A percentile compares a stretch with the other conserved stretches of the same genome.
These are phyloP conservation scores for Penicillium vulpinum DNA, from an alignment of 2,329 filamentous ascomycete species.

Conservation along the genomic window DNA sequence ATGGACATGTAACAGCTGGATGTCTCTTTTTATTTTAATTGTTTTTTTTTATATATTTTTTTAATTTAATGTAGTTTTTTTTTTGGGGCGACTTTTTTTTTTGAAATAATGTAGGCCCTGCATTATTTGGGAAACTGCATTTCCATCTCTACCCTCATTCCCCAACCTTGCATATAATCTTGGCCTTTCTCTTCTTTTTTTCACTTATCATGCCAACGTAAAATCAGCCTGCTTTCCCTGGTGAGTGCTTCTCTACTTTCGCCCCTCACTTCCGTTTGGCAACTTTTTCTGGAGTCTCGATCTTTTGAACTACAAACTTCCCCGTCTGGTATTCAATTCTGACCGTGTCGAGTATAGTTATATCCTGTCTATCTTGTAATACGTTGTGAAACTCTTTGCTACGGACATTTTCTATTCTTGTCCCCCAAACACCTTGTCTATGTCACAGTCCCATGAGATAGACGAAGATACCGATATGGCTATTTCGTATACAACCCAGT, in stretches of 20 bases:
- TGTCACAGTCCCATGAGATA: slow-evolving; percentile 37
- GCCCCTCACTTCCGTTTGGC: not conserved
- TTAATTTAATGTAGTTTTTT: slow-evolving; percentile 11
- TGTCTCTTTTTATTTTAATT: slow-evolving; percentile 8
- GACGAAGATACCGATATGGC: slow-evolving; percentile 41
- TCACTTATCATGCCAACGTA: slow-evolving; percentile 23
- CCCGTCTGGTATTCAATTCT: not conserved
- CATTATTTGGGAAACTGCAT: slow-evolving; percentile 21
- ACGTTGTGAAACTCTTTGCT: not conserved
- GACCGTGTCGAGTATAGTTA: slow-evolving; percentile 1
- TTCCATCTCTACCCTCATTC: slow-evolving; percentile 23
- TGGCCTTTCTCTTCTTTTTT: slow-evolving; percentile 13
- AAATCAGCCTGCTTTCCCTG: slow-evolving; percentile 22
- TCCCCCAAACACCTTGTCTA: slow-evolving; percentile 28
- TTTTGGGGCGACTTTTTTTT: slow-evolving; percentile 5
- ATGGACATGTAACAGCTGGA: slow-evolving; percentile 27
- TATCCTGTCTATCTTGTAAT: slow-evolving; percentile 1
- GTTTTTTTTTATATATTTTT: slow-evolving; percentile 9
- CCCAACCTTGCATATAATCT: slow-evolving; percentile 29
- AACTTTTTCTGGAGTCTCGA: not conserved
- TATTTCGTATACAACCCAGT: slow-evolving; percentile 39
- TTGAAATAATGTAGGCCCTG: slow-evolving; percentile 27
- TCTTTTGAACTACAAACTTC: not conserved
- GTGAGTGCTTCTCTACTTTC: slow-evolving; percentile 16
- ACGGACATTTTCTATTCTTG: not conserved